Percentiles rank a stretch among this genome's conserved stretches.
Conservation (phyloP, 2,329 filamentous ascomycete genomes). For the Decorospora gaudefroyi region DNA sequence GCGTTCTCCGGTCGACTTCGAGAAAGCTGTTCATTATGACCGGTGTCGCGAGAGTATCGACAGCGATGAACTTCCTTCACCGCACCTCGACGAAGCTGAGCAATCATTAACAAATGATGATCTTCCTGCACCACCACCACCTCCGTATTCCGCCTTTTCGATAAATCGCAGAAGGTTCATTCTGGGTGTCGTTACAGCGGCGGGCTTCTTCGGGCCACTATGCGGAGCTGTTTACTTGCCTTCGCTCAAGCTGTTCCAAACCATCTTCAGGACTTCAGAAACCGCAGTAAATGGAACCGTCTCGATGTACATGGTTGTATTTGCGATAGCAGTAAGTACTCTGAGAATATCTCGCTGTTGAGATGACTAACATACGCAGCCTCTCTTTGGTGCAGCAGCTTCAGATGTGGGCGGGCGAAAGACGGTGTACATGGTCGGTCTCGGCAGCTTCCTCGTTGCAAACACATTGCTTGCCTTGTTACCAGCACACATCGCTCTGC, state of each 20-base stretch:
- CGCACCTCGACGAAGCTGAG: conserved; percentile 18
- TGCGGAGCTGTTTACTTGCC: conserved; percentile 55
- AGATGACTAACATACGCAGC: conserved; percentile 25
- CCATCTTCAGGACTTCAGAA: conserved; percentile 45
- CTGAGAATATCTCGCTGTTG: neutral
- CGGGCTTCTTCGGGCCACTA: conserved; percentile 52
- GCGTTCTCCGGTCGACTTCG: conserved; percentile 33
- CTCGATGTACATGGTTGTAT: conserved; percentile 53
- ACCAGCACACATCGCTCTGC: conserved; percentile 47
- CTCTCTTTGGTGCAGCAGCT: conserved; percentile 50
- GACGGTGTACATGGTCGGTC: conserved; percentile 49
- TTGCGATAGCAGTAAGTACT: conserved; percentile 45
- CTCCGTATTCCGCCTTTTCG: conserved; percentile 49
- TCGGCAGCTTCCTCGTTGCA: conserved; percentile 48
- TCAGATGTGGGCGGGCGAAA: conserved; percentile 51
- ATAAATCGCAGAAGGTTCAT: conserved; percentile 46
- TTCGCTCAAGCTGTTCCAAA: conserved; percentile 46
- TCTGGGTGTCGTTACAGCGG: conserved; percentile 48
- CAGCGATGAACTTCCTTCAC: conserved; percentile 24
- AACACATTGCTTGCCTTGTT: conserved; percentile 49
- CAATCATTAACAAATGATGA: conserved; percentile 15
- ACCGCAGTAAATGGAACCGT: conserved; percentile 52
- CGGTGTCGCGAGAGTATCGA: conserved; percentile 31
- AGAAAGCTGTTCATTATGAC: conserved; percentile 28
- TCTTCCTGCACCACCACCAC: conserved; percentile 10